phyloP scores from a whole-genome alignment of 192 early-diverging fungal genomes.

The Rhizoclosmatium globosum region DNA sequence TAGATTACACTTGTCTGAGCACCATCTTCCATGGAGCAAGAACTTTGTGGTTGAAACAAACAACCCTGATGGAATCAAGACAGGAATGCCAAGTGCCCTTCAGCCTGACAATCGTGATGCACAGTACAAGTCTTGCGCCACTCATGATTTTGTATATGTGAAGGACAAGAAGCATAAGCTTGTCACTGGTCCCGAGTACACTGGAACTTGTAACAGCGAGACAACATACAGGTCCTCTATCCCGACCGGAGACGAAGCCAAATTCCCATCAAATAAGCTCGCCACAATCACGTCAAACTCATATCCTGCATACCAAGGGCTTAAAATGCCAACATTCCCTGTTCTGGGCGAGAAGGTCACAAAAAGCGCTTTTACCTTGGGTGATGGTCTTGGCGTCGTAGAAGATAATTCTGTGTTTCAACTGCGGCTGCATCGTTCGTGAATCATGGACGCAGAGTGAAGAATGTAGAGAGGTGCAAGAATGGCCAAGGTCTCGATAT shows the following conservation, averaged over 20 bases:
- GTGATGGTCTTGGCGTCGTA: not conserved
- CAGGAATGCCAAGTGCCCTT: conserved; percentile 33
- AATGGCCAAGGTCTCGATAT: conserved; percentile 17
- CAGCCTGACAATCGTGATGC: conserved; percentile 17
- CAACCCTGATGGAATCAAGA: conserved; percentile 8
- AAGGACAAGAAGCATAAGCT: not conserved
- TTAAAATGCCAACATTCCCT: conserved; percentile 45
- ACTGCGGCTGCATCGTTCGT: conserved; percentile 31
- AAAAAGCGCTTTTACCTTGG: conserved; percentile 38
- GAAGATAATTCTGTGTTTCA: conserved; percentile 6
- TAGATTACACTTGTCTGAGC: not conserved
- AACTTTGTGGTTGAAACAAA: not conserved
- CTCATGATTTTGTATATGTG: conserved; percentile 4
- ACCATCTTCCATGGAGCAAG: conserved; percentile 19
- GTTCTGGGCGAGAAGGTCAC: conserved; percentile 51
- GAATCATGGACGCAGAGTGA: conserved; percentile 28
- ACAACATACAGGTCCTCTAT: conserved; percentile 45
- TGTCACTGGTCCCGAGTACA: not conserved
- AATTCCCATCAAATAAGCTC: conserved; percentile 19
- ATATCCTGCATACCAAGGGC: conserved; percentile 38
- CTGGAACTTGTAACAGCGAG: not conserved
- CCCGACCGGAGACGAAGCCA: conserved; percentile 46
- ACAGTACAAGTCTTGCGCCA: conserved; percentile 23
- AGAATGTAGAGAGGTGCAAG: conserved; percentile 23
- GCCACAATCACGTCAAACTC: conserved; percentile 36